Conservation (phyloP, 73 alveolate genomes). For the Paramecium caudatum region DNA sequence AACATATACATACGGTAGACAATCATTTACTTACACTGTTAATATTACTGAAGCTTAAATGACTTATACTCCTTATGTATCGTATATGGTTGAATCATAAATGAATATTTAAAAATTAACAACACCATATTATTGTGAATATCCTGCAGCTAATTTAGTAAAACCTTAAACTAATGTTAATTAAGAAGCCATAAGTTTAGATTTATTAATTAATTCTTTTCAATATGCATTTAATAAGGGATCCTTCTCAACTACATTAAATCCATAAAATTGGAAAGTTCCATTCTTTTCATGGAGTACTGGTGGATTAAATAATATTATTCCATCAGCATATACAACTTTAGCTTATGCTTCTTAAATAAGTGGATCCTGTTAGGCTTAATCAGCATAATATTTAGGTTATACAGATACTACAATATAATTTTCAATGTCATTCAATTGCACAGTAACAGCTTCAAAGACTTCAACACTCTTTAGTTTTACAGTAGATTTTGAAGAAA, state of each 20-base stretch:
- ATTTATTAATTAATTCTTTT: conserved; percentile 12
- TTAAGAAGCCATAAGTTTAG: neutral
- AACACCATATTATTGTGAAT: neutral
- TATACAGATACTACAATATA: neutral
- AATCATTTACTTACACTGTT: neutral
- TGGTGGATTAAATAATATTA: conserved; percentile 36
- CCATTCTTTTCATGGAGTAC: conserved; percentile 59
- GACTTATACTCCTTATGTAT: neutral
- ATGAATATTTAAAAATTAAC: neutral
- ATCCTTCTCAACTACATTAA: neutral
- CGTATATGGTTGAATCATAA: neutral
- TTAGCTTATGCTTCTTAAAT: conserved; percentile 32
- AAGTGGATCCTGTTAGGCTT: neutral
- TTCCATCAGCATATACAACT: neutral
- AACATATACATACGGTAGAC: neutral
- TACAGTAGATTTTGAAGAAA: neutral
- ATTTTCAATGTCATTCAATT: neutral
- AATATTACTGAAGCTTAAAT: neutral
- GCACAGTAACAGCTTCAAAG: neutral
- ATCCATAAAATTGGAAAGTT: neutral
- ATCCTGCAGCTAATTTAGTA: neutral
- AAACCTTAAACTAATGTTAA: neutral
- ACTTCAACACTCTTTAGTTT: neutral
- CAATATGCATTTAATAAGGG: conserved; percentile 30
- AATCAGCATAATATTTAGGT: neutral